Conservation (phyloP, 2,329 filamentous ascomycete species). For the Ceratocystis eucalypticola region DNA sequence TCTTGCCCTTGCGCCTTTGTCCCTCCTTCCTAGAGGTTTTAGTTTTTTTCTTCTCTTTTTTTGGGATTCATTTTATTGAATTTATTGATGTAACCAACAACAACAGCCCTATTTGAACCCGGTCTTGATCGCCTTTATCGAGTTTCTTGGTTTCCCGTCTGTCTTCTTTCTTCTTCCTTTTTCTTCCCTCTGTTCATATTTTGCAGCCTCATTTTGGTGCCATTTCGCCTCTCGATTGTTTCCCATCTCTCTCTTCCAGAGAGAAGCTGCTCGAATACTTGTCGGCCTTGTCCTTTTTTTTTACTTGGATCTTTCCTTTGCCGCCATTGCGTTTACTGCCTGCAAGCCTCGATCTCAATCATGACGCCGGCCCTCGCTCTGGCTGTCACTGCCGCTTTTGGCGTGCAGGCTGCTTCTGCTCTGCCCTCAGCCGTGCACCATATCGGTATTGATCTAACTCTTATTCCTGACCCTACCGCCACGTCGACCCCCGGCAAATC, state of each 20-base stretch:
- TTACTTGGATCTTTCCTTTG: not conserved
- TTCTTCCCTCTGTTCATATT: not conserved
- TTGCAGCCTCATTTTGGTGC: not conserved
- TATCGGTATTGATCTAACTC: constrained; percentile 13
- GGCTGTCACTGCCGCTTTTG: constrained; percentile 9
- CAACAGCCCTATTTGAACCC: not conserved
- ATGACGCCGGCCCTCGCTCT: constrained; percentile 14
- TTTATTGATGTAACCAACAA: not conserved
- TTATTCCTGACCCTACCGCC: constrained; percentile 13
- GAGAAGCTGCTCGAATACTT: not conserved
- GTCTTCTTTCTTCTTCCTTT: constrained; percentile 2
- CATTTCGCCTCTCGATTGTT: not conserved
- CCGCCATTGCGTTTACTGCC: not conserved
- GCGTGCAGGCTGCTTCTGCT: constrained; percentile 7
- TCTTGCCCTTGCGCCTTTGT: not conserved
- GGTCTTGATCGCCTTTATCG: not conserved
- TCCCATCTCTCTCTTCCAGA: not conserved
- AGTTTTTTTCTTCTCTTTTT: not conserved
- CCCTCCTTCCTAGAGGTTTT: not conserved
- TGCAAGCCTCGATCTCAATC: not conserved
- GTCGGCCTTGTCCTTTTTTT: not conserved
- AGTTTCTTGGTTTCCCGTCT: not conserved
- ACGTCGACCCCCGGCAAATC: not conserved
- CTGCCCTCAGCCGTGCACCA: constrained; percentile 15
- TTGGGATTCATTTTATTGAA: not conserved